Evolutionary conservation across 73 alveolate species (phyloP).

Genomic region (Symbiodinium natans): DNA sequence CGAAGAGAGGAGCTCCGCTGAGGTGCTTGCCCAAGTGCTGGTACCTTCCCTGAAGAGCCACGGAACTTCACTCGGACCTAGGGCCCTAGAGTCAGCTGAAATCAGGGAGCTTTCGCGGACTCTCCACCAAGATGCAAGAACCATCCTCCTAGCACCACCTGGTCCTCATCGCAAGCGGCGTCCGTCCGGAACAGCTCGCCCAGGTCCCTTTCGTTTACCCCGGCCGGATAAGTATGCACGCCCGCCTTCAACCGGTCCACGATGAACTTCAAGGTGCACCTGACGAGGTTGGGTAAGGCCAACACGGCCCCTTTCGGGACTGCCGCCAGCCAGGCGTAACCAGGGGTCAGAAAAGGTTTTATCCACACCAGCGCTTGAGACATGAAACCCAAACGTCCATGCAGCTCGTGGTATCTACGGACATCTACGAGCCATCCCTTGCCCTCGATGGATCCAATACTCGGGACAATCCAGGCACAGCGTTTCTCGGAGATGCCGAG

Average conservation of each 20-base stretch:
- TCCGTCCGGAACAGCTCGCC: conserved; percentile 38
- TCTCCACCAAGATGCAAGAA: not conserved
- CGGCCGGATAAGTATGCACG: not conserved
- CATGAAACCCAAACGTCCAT: not conserved
- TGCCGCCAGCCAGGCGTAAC: conserved; percentile 12
- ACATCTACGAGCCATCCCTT: not conserved
- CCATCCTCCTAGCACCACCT: conserved; percentile 39
- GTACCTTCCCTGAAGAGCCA: conserved; percentile 28
- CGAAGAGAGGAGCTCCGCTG: conserved; percentile 17
- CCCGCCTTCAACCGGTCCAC: not conserved
- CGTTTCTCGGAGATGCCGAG: conserved; percentile 28
- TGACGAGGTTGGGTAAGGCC: not conserved
- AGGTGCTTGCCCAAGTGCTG: conserved; percentile 8
- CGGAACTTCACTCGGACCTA: not conserved
- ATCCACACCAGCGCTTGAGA: conserved; percentile 5
- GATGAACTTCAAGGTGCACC: not conserved
- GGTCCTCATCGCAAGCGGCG: not conserved
- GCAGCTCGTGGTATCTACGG: not conserved
- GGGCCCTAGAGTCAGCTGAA: not conserved
- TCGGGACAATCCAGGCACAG: not conserved
- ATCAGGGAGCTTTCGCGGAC: not conserved
- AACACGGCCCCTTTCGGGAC: not conserved
- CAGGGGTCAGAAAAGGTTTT: not conserved
- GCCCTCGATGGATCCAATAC: not conserved
- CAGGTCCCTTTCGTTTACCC: not conserved